A percentile compares a stretch with the other conserved stretches of the same genome.
phyloP scores from a whole-genome alignment of 352 stramenopile genomes.

The Phytophthora pluvialis region DNA sequence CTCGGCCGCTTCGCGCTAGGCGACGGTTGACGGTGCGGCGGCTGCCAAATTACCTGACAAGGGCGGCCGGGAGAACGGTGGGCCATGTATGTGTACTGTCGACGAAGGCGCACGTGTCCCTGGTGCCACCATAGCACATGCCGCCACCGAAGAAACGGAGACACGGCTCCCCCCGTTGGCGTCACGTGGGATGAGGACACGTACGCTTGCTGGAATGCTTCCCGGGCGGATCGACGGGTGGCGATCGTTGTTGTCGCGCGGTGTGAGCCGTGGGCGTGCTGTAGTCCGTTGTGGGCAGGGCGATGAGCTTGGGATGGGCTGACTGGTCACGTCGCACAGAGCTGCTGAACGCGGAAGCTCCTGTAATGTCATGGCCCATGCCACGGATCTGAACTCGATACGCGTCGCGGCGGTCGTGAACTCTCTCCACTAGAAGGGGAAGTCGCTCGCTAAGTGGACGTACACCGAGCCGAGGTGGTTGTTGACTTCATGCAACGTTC shows the following conservation, averaged over 20 bases:
- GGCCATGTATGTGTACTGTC: not conserved
- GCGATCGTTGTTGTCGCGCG: not conserved
- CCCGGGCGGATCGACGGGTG: not conserved
- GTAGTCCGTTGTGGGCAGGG: no score
- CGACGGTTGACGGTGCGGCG: not conserved
- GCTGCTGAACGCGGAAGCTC: not conserved
- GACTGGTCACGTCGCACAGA: no score
- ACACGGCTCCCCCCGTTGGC: not conserved
- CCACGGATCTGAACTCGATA: not conserved
- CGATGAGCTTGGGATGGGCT: no score
- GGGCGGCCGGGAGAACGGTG: not conserved
- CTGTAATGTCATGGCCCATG: not conserved
- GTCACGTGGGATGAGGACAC: not conserved
- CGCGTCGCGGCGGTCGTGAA: not conserved
- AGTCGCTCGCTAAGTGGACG: not conserved
- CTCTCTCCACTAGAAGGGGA: not conserved
- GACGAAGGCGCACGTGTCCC: not conserved
- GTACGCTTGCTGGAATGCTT: not conserved
- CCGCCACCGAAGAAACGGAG: not conserved
- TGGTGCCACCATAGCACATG: not conserved
- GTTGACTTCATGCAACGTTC: not conserved
- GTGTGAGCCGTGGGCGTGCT: no score
- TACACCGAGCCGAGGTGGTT: not conserved
- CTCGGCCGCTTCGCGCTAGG: not conserved
- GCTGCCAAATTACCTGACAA: not conserved